Evolutionary conservation across 768 basidiomycete species (phyloP).

Genomic region (Pulveroboletus sp.): DNA sequence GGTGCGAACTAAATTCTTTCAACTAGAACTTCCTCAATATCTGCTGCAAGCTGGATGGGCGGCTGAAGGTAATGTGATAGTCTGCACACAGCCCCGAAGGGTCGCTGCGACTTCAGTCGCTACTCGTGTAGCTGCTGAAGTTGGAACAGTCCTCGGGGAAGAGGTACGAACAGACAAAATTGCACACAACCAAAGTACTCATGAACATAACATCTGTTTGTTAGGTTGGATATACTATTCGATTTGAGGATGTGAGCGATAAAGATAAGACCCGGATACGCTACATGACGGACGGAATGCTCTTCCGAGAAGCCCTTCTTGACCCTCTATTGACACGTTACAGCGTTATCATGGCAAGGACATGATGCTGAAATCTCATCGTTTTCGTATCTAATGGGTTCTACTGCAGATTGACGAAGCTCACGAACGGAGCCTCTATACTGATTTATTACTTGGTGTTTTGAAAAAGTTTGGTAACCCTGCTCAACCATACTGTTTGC

Average conservation of each 20-base stretch:
- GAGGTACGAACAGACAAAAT: conserved; percentile 48
- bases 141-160: conserved; percentile 83
- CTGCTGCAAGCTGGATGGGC: conserved; percentile 94
- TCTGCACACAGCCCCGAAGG: conserved; percentile 88
- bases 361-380: background rate
- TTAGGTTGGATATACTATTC: conserved; percentile 95
- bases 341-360: conserved; percentile 87
- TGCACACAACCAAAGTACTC: background rate
- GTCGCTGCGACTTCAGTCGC: conserved; percentile 97
- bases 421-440: conserved; percentile 94
- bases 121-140: conserved; percentile 84
- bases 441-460: conserved; percentile 86
- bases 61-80: conserved; percentile 73
- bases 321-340: conserved; percentile 91
- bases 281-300: conserved; percentile 98
- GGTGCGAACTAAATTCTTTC: conserved; percentile 7
- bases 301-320: conserved; percentile 89
- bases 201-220: conserved; percentile 4
- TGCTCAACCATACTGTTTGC: background rate
- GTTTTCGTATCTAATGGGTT: background rate
- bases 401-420: conserved; percentile 85
- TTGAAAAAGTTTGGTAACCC: conserved; percentile 73
- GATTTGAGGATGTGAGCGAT: conserved; percentile 90
- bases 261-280: conserved; percentile 84
- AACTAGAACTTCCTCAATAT: conserved; percentile 96